Conservation (phyloP, 2,329 filamentous ascomycete genomes). For the Sporothrix variecibatus region DNA sequence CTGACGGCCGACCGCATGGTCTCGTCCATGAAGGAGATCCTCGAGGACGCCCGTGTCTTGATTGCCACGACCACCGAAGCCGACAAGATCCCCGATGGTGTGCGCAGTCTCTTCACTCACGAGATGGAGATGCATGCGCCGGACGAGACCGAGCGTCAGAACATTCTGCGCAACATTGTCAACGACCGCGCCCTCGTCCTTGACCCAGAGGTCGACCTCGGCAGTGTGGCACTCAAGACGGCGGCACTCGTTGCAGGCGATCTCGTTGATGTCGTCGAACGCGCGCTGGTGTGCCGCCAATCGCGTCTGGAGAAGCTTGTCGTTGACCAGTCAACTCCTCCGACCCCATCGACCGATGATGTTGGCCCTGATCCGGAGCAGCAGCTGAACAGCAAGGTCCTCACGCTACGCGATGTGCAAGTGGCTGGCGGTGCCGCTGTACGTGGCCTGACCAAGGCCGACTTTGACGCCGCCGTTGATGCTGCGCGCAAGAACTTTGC, state of each 20-base stretch:
- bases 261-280: constrained; percentile 89
- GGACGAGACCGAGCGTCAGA: constrained; percentile 88
- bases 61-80: constrained; percentile 94
- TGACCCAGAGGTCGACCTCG: constrained; percentile 80
- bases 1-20: constrained; percentile 90
- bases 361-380: constrained; percentile 22
- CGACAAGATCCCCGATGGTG: constrained; percentile 88
- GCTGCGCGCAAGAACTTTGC: constrained; percentile 97
- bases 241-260: constrained; percentile 94
- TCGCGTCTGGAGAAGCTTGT: constrained; percentile 76
- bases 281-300: constrained; percentile 76
- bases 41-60: constrained; percentile 77
- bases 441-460: constrained; percentile 74
- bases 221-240: constrained; percentile 87
- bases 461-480: constrained; percentile 92
- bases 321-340: neutral
- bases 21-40: constrained; percentile 77
- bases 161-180: constrained; percentile 77
- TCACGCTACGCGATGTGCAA: constrained; percentile 80
- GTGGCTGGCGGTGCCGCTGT: constrained; percentile 81
- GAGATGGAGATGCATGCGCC: constrained; percentile 92
- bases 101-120: constrained; percentile 90
- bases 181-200: constrained; percentile 74
- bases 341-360: neutral
- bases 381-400: constrained; percentile 30